Conservation (phyloP, 176 grass and related monocot genomes). For the Triticum aestivum region IWGSC_CS_RefSeq_v2.1 NC_057797.1:454865322-454865821, state of each 20-base stretch:
- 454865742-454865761: background rate
- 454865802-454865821: background rate
- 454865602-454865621: too few species aligned
- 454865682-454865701: background rate
- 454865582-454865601: background rate
- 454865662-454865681: background rate
- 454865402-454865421: slow-evolving; percentile 17
- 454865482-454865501: background rate
- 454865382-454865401: background rate
- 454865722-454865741: background rate
- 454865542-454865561: background rate
- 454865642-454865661: background rate
- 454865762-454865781: background rate
- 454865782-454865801: background rate
- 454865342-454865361: background rate
- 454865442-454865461: background rate
- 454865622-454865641: background rate
- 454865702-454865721: background rate
- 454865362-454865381: background rate
- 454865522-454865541: background rate
- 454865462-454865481: background rate
- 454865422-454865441: slow-evolving; percentile 1
- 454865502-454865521: background rate
- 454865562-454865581: background rate
- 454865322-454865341: slow-evolving; percentile 4